Conservation (phyloP, 495 filamentous ascomycete genomes). For the Xylaria curta region DNA sequence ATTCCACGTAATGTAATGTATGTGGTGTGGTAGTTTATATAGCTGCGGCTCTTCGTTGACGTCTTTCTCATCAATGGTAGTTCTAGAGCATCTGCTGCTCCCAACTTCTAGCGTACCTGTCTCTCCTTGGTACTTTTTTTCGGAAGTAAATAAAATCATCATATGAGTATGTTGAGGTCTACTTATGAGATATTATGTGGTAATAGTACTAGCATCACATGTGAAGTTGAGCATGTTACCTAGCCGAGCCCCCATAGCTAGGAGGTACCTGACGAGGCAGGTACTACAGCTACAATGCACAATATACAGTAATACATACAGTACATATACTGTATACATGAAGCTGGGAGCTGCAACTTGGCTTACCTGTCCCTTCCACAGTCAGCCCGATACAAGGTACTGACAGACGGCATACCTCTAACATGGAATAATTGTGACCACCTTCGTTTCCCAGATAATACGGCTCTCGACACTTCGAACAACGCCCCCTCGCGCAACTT, state of each 20-base stretch:
- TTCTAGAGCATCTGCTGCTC: background rate
- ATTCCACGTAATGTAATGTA: background rate
- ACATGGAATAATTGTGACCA: background rate
- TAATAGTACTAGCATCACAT: too few relatives aligned
- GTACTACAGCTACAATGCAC: too few relatives aligned
- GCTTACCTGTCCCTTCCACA: constrained; percentile 26
- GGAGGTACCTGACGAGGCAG: background rate
- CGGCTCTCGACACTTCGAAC: constrained; percentile 16
- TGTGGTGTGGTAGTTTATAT: background rate
- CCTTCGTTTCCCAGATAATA: background rate
- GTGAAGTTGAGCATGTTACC: too few relatives aligned
- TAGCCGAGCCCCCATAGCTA: too few relatives aligned
- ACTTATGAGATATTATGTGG: too few relatives aligned
- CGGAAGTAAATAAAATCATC: too few relatives aligned
- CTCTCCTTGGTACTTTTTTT: too few relatives aligned
- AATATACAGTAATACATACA: background rate
- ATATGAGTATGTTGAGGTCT: too few relatives aligned
- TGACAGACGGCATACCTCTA: background rate
- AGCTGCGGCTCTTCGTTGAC: background rate
- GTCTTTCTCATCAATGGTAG: background rate
- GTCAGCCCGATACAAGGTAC: constrained; percentile 14
- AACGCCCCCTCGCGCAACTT: background rate
- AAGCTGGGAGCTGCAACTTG: constrained; percentile 13
- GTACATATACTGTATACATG: background rate
- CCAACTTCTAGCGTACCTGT: too few relatives aligned